phyloP scores from a whole-genome alignment of 805 yeast genomes.

The Nakazawaea pomicola region DNA sequence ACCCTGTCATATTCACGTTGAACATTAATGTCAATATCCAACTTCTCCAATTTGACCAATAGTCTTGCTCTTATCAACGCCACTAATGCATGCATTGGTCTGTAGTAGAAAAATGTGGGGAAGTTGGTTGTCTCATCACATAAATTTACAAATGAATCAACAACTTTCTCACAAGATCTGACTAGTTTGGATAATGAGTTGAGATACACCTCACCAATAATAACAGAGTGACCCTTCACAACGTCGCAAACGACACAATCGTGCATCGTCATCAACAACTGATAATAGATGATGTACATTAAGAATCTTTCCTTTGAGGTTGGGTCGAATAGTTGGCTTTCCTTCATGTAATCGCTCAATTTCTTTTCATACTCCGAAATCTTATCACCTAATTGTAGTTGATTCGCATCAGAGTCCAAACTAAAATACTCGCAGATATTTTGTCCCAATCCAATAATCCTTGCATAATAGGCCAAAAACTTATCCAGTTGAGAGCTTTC shows the following conservation, averaged over 20 bases:
- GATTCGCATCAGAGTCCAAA: constrained; percentile 18
- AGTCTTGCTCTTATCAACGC: constrained; percentile 41
- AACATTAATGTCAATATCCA: constrained; percentile 28
- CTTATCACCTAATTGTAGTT: constrained; percentile 9
- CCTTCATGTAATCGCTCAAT: constrained; percentile 34
- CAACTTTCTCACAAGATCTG: constrained; percentile 39
- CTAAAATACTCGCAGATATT: constrained; percentile 38
- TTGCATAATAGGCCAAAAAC: constrained; percentile 39
- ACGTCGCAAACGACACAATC: constrained; percentile 43
- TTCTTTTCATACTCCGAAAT: constrained; percentile 29
- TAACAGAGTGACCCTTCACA: constrained; percentile 12
- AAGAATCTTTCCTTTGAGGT: constrained; percentile 32
- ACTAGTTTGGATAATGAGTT: constrained; percentile 38
- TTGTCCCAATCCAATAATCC: constrained; percentile 43
- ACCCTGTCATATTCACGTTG: constrained; percentile 27
- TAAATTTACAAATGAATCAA: constrained; percentile 38
- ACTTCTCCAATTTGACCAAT: constrained; percentile 36
- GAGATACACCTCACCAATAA: constrained; percentile 27
- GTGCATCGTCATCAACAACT: constrained; percentile 44
- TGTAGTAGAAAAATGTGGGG: constrained; percentile 48
- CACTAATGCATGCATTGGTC: constrained; percentile 49
- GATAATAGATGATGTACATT: constrained; percentile 43
- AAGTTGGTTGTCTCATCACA: constrained; percentile 34
- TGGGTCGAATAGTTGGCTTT: constrained; percentile 31
- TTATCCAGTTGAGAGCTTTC: constrained; percentile 33